Percentiles rank a stretch among this genome's conserved stretches.
These are phyloP conservation scores for Ascochyta rabiei DNA, from an alignment of 2,329 filamentous ascomycete species.

Conservation along the genomic window DNA sequence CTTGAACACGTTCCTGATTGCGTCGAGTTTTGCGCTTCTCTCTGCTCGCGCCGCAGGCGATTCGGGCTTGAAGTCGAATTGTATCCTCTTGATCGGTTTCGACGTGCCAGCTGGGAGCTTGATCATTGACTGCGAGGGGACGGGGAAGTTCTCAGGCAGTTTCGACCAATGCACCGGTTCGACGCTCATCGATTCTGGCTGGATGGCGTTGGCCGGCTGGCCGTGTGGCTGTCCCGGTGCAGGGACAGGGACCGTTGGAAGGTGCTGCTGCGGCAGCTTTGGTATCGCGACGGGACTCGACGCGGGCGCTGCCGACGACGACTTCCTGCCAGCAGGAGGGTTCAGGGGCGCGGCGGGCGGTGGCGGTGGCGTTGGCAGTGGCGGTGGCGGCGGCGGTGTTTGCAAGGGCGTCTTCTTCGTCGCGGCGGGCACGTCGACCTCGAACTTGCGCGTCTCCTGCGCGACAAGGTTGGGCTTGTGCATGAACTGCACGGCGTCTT, in stretches of 20 bases:
- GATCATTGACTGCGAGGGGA: slow-evolving; percentile 73
- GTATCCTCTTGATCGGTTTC: slow-evolving; percentile 75
- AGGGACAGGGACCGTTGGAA: slow-evolving; percentile 27
- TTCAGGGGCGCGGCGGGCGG: slow-evolving; percentile 24
- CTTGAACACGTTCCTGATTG: slow-evolving; percentile 75
- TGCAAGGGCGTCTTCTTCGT: slow-evolving; percentile 30
- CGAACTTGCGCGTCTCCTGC: slow-evolving; percentile 41
- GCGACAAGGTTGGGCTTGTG: slow-evolving; percentile 33
- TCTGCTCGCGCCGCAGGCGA: slow-evolving; percentile 55
- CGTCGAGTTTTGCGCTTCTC: slow-evolving; percentile 67
- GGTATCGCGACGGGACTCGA: slow-evolving; percentile 19
- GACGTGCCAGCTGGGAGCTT: slow-evolving; percentile 74
- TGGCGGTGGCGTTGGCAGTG: no score
- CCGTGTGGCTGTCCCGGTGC: slow-evolving; percentile 19
- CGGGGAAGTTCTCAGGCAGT: slow-evolving; percentile 76
- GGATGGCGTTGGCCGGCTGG: slow-evolving; percentile 25
- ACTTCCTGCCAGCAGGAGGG: slow-evolving; percentile 19
- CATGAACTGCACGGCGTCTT: slow-evolving; percentile 27
- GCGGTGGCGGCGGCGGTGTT: slow-evolving; percentile 42
- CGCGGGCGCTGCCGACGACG: slow-evolving; percentile 22
- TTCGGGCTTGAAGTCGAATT: slow-evolving; percentile 74
- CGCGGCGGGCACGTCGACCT: slow-evolving; percentile 40
- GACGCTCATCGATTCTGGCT: slow-evolving; percentile 28
- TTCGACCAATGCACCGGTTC: slow-evolving; percentile 72
- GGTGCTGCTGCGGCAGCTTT: slow-evolving; percentile 14